Conservation (phyloP, 2,329 filamentous ascomycete genomes). For the Ophiostoma tasmaniense region DNA sequence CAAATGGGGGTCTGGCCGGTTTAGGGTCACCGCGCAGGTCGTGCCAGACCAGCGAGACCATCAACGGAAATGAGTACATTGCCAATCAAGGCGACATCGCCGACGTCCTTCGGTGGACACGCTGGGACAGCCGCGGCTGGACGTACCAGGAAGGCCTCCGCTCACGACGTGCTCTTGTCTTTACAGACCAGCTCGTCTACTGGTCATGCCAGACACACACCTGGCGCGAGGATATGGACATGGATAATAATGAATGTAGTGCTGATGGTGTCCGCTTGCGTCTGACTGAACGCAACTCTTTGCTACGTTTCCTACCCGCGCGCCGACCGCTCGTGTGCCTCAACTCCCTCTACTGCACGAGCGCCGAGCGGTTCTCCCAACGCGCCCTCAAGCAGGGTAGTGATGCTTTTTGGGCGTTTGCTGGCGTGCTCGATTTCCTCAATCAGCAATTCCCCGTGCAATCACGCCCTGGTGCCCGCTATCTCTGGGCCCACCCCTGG, state of each 20-base stretch:
- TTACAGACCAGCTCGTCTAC: neutral
- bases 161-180: neutral
- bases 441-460: neutral
- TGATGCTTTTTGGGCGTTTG: neutral
- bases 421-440: neutral
- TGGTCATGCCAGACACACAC: neutral
- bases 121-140: neutral
- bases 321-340: neutral
- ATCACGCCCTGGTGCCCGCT: neutral
- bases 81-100: neutral
- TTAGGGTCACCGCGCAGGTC: neutral
- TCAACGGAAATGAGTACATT: neutral
- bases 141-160: neutral
- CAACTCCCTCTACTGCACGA: neutral
- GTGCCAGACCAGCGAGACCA: neutral
- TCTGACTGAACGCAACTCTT: neutral
- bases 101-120: neutral
- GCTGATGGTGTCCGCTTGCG: neutral
- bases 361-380: neutral
- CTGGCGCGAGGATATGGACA: neutral
- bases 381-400: neutral
- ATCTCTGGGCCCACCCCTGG: neutral
- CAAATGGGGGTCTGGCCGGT: neutral
- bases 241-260: neutral
- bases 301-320: neutral